phyloP scores from a whole-genome alignment of 2,329 filamentous ascomycete species.

The Claviceps sp. region DNA sequence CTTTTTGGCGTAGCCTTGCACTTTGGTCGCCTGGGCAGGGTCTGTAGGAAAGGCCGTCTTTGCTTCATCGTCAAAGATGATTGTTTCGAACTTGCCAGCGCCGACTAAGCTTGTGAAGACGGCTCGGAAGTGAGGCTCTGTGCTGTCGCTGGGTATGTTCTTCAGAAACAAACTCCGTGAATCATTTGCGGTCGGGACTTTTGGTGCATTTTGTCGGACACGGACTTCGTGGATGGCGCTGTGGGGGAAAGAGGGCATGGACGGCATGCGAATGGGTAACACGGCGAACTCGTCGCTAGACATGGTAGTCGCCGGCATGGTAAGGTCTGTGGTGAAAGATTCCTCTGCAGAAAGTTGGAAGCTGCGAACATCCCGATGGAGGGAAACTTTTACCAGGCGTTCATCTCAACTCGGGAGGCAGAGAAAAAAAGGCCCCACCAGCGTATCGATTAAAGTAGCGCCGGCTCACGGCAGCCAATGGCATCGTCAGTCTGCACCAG shows the following conservation, averaged over 20 bases:
- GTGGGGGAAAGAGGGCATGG: slow-evolving; percentile 47
- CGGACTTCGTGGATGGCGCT: slow-evolving; percentile 71
- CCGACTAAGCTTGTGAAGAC: slow-evolving; percentile 65
- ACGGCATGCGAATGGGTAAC: slow-evolving; percentile 54
- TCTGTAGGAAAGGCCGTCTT: slow-evolving; percentile 27
- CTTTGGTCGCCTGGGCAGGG: slow-evolving; percentile 33
- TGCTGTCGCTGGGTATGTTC: slow-evolving; percentile 77
- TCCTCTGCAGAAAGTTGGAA: neutral
- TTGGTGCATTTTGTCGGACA: slow-evolving; percentile 70
- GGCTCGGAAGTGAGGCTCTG: slow-evolving; percentile 59
- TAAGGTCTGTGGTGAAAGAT: neutral
- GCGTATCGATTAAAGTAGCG: slow-evolving; percentile 3
- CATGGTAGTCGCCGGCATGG: slow-evolving; percentile 17
- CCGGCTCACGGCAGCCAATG: neutral
- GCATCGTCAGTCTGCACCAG: neutral
- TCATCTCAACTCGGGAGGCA: neutral
- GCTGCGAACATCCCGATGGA: neutral
- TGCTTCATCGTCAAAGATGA: slow-evolving; percentile 57
- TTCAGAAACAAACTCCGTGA: slow-evolving; percentile 77
- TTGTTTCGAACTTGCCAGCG: slow-evolving; percentile 62
- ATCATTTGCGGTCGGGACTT: slow-evolving; percentile 59
- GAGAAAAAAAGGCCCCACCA: neutral
- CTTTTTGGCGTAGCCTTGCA: slow-evolving; percentile 26
- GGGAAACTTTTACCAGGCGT: neutral
- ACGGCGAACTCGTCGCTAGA: slow-evolving; percentile 47